A percentile compares a stretch with the other conserved stretches of the same genome.
Evolutionary conservation across 2,329 filamentous ascomycete species (phyloP).

Genomic region (Aspergillus sp.): DNA sequence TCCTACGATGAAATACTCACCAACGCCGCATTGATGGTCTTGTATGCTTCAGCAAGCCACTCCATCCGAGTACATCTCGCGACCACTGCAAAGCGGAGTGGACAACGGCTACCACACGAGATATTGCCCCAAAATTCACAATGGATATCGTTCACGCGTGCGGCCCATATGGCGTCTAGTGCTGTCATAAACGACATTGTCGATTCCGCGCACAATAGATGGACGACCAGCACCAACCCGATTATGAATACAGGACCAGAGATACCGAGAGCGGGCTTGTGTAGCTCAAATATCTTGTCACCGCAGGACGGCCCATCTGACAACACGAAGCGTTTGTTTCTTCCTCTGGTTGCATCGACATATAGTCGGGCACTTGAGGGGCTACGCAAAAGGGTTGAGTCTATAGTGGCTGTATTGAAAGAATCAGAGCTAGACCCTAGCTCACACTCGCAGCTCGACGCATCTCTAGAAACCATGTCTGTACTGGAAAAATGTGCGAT

Average conservation of each 20-base stretch:
- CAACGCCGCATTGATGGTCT: slow-evolving; percentile 45
- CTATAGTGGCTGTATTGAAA: slow-evolving; percentile 4
- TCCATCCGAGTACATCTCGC: slow-evolving; percentile 36
- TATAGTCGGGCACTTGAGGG: slow-evolving; percentile 12
- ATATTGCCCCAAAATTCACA: slow-evolving; percentile 35
- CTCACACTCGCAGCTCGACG: slow-evolving; percentile 6
- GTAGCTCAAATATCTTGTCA: neutral
- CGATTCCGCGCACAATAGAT: neutral
- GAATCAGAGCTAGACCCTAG: neutral
- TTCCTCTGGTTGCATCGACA: slow-evolving; percentile 19
- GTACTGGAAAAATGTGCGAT: slow-evolving; percentile 22
- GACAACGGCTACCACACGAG: slow-evolving; percentile 19
- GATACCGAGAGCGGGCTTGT: neutral
- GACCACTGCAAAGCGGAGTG: slow-evolving; percentile 17
- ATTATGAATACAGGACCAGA: neutral
- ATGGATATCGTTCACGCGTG: slow-evolving; percentile 42
- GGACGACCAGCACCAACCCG: neutral
- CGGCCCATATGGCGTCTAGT: slow-evolving; percentile 34
- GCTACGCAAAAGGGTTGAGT: slow-evolving; percentile 12
- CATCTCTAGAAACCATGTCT: slow-evolving; percentile 17
- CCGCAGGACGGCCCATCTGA: slow-evolving; percentile 19
- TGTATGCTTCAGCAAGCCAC: slow-evolving; percentile 43
- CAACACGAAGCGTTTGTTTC: slow-evolving; percentile 16
- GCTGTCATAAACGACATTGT: slow-evolving; percentile 28
- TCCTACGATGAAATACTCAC: slow-evolving; percentile 39